phyloP scores from a whole-genome alignment of 2,329 filamentous ascomycete genomes.

The Macrophomina tecta region DNA sequence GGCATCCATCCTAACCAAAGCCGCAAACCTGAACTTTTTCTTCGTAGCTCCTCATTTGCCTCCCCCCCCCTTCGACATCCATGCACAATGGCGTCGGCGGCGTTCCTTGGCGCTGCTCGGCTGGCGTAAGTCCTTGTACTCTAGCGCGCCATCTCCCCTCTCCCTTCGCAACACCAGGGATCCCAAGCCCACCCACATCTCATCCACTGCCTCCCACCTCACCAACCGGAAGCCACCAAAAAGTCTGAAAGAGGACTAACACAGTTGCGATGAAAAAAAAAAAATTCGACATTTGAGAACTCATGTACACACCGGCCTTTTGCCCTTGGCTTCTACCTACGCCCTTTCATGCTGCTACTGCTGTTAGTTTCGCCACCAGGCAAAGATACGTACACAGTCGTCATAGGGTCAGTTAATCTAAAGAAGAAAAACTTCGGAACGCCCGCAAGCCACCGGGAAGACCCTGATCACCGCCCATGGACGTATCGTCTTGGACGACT shows the following conservation, averaged over 20 bases:
- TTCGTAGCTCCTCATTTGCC: neutral
- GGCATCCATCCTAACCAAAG: neutral
- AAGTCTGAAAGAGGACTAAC: neutral
- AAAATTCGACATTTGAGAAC: too few relatives aligned
- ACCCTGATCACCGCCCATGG: neutral
- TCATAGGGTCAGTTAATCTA: neutral
- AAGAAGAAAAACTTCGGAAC: neutral
- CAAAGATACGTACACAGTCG: too few relatives aligned
- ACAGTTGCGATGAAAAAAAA: too few relatives aligned
- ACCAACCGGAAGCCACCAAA: neutral
- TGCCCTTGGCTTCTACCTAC: neutral
- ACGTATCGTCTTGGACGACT: too few relatives aligned
- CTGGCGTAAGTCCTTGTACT: slow-evolving; percentile 10
- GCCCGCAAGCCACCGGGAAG: neutral
- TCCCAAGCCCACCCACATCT: neutral
- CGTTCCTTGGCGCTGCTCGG: slow-evolving; percentile 18
- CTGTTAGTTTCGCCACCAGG: too few relatives aligned
- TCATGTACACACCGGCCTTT: neutral
- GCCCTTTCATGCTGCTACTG: too few relatives aligned
- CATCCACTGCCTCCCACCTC: neutral
- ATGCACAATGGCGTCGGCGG: slow-evolving; percentile 23
- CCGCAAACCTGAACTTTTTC: too few relatives aligned
- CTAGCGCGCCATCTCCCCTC: neutral
- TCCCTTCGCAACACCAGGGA: neutral
- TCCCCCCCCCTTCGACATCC: neutral